Evolutionary conservation across 768 basidiomycete genomes (phyloP).

Genomic region (Floccularia luteovirens): DNA sequence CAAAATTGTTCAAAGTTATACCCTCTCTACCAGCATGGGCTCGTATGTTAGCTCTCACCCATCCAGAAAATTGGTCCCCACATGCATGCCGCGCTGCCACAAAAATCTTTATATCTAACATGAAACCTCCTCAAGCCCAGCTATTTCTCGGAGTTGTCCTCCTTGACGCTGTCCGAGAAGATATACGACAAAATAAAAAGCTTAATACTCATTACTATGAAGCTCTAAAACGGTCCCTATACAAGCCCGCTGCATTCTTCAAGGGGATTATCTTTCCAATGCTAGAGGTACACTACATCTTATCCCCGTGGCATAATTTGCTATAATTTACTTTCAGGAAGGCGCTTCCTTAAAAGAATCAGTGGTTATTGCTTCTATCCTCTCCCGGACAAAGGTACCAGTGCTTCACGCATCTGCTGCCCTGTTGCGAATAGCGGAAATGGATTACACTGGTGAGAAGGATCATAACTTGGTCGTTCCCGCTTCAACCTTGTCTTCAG

Average conservation of each 20-base stretch:
- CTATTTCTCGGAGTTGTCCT: slow-evolving; percentile 89
- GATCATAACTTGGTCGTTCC: not conserved
- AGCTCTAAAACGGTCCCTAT: slow-evolving; percentile 84
- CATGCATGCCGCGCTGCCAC: slow-evolving; percentile 94
- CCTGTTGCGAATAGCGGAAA: slow-evolving; percentile 83
- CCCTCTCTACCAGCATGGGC: slow-evolving; percentile 96
- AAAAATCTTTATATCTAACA: slow-evolving; percentile 90
- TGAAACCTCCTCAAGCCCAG: slow-evolving; percentile 93
- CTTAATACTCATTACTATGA: slow-evolving; percentile 93
- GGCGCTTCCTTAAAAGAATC: slow-evolving; percentile 94
- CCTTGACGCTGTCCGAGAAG: slow-evolving; percentile 82
- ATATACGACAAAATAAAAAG: slow-evolving; percentile 82
- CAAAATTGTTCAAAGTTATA: slow-evolving; percentile 97
- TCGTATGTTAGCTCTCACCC: slow-evolving; percentile 86
- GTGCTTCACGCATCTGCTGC: slow-evolving; percentile 97
- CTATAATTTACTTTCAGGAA: slow-evolving; percentile 17
- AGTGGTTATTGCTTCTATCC: slow-evolving; percentile 85
- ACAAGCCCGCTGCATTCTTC: slow-evolving; percentile 97
- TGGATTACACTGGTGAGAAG: slow-evolving; percentile 84
- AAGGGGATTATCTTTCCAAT: slow-evolving; percentile 96
- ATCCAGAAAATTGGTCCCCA: slow-evolving; percentile 91
- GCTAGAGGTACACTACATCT: slow-evolving; percentile 59
- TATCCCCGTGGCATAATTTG: not conserved
- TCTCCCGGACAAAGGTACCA: slow-evolving; percentile 87
- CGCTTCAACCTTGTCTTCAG: slow-evolving; percentile 24